Evolutionary conservation across 2,329 filamentous ascomycete species (phyloP), one percentile per base, ranked within the genome.

Genomic region (Pseudogymnoascus verrucosus): DNA sequence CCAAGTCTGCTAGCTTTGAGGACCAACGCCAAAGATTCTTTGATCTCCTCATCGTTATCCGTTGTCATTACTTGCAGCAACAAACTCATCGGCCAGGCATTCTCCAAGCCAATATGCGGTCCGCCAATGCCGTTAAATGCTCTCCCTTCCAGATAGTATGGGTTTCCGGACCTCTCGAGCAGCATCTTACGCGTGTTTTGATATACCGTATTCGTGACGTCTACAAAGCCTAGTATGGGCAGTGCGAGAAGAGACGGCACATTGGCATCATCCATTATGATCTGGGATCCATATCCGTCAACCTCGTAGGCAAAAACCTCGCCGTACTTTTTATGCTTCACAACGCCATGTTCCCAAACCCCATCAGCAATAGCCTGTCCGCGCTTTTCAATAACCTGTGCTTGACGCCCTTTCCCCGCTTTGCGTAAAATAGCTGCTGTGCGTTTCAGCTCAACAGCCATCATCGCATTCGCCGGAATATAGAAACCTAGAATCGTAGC

Each of bases 31-130:
- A 99, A 76, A 66, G 89, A 90, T 60, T 84, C 81, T 65, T 76
- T 79, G 67, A 99, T 98, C 77, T 99, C 95, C 0, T 82, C 79
- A 65, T 96, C 93, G 64, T 93, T 82, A 61, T 93, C 83, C 5
- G 87, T 89, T 0, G 95, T 99, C 82, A 95, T 91, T 2, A 91
- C 91, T 76, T 97, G 93, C 19, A 97, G 84, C 7, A 99, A 81
- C 66, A 97, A 78, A 73, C 90, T 95, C 92, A 99, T 98, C 0
- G 95, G 95, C 95, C 95, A 99, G 6, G 93, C 95, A 68, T 96
- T 90, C 70, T 84, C 79, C n/a, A 96, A 78, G 0, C 95, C 95
- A 68, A 97, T 89, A 71, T 86, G 85, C 5, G 84, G 84, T 86
- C 92, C 95, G 69, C 95, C 95, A 69, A 99, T 96, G 5, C 95